A percentile compares a stretch with the other conserved stretches of the same genome.
These are phyloP conservation scores for Geotrichum klebahnii DNA, from an alignment of 1,139 yeast species.

Conservation along the genomic window DNA sequence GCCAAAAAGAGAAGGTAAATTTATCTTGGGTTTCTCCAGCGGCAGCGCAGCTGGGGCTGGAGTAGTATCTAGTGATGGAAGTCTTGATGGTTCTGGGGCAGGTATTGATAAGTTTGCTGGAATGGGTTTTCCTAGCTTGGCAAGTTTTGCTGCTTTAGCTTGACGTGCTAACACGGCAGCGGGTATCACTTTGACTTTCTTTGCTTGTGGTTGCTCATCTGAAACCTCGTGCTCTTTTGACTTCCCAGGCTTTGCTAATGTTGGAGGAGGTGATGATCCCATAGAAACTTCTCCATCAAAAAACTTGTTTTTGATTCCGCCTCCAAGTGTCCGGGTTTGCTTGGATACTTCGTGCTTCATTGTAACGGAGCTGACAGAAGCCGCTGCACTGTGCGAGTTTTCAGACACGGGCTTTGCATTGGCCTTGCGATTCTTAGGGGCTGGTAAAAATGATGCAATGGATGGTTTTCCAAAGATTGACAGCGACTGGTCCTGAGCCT, in stretches of 20 bases:
- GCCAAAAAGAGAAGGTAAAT: slow-evolving; percentile 14
- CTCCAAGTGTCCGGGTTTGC: slow-evolving; percentile 28
- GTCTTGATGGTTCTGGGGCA: background rate
- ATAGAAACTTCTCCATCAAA: slow-evolving; percentile 31
- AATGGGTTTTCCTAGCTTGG: slow-evolving; percentile 12
- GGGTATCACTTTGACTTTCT: slow-evolving; percentile 27
- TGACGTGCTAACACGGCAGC: slow-evolving; percentile 32
- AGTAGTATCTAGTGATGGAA: background rate
- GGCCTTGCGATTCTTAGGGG: slow-evolving; percentile 22
- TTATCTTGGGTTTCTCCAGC: slow-evolving; percentile 2
- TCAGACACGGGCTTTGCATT: slow-evolving; percentile 10
- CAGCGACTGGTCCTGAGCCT: slow-evolving; percentile 1
- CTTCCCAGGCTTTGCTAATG: background rate
- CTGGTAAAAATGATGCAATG: slow-evolving; percentile 22
- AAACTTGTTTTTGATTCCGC: slow-evolving; percentile 27
- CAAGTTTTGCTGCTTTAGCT: slow-evolving; percentile 28
- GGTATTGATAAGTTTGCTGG: slow-evolving; percentile 1
- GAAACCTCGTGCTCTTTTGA: background rate
- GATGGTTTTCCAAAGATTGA: slow-evolving; percentile 17
- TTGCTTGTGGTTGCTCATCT: slow-evolving; percentile 5
- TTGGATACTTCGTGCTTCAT: slow-evolving; percentile 19
- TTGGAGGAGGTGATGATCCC: background rate
- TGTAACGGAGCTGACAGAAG: background rate
- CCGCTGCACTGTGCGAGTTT: background rate
- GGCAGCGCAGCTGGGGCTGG: background rate